Evolutionary conservation across 2,329 filamentous ascomycete genomes (phyloP), one percentile per base, ranked within the genome.

Genomic region (Exophiala xenobiotica): DNA sequence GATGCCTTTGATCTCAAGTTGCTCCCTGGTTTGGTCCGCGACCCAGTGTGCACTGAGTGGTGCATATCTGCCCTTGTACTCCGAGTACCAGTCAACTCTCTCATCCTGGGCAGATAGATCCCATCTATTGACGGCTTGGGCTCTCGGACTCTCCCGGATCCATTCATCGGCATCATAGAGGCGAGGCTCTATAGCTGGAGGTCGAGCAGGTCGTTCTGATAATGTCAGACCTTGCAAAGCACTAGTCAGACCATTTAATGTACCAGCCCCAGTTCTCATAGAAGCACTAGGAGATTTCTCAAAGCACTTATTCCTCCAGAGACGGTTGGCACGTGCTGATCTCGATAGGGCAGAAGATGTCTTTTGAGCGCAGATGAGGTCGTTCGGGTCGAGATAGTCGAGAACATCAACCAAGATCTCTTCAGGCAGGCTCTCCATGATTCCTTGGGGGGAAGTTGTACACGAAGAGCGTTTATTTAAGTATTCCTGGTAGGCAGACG

Each of bases 61-160:
- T 1, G 83, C 90, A 68, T 91, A 79, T 26, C 91, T 80, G 46
- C 91, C 88, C 56, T 95, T 86, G 64, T 90, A 96, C 68, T 96
- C 91, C 49, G 87, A 80, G 67, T 95, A 96, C 86, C 90, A 96
- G 42, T 87, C 83, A 16, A 91, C 77, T 33, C 75, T 75, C 69
- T 96, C 90, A 3, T 70, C 73, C 0, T 83, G 80, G 57, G 86
- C 90, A 0, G 81, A 82, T 0, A 88, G 88, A 61, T 96, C 89
- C 90, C 90, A 96, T 60, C 89, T 89, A 3, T 85, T 84, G 64
- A 87, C 74, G 51, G 88, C 79, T 43, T 83, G 78, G 18, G 73
- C 70, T 49, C 73, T 72, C 60, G 79, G 73, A 49, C 63, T 56
- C 70, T 64, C 63, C 63, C 51, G 14, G 64, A 61, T 29, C 45